These are phyloP conservation scores for Aspergillus carlsbadensis DNA, from an alignment of 495 filamentous ascomycete species.

Conservation along the genomic window DNA sequence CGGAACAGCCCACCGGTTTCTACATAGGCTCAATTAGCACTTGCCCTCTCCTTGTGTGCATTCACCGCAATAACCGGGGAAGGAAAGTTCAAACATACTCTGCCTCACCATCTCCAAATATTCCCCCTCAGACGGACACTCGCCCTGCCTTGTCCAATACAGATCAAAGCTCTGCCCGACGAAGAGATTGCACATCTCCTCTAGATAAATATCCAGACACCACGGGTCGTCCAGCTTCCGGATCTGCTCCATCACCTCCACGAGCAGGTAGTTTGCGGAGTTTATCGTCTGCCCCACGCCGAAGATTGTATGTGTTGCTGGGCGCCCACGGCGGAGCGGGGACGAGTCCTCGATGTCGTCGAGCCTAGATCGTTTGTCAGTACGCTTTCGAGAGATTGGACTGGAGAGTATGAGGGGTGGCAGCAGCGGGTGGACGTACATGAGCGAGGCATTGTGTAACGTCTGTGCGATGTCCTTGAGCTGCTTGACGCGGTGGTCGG, in stretches of 20 bases:
- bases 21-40: no score
- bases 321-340: constrained; percentile 34
- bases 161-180: constrained; percentile 39
- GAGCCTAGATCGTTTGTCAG: constrained; percentile 27
- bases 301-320: constrained; percentile 37
- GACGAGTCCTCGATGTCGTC: constrained; percentile 45
- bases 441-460: constrained; percentile 24
- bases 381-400: no score
- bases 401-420: neutral
- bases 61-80: neutral
- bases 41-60: no score
- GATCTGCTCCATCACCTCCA: constrained; percentile 62
- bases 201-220: constrained; percentile 19
- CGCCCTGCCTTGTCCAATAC: constrained; percentile 29
- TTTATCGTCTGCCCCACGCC: constrained; percentile 49
- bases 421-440: constrained; percentile 12
- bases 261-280: constrained; percentile 64
- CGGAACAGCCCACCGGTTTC: constrained; percentile 43
- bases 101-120: constrained; percentile 36
- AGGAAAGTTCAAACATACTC: constrained; percentile 8
- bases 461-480: constrained; percentile 18
- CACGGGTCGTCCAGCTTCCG: constrained; percentile 32
- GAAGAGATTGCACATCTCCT: constrained; percentile 30
- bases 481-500: constrained; percentile 5
- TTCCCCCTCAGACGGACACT: constrained; percentile 28